A percentile compares a stretch with the other conserved stretches of the same genome.
Evolutionary conservation across 169 alveolate species (phyloP).

Genomic region (Haemoproteus tartakovskyi): DNA sequence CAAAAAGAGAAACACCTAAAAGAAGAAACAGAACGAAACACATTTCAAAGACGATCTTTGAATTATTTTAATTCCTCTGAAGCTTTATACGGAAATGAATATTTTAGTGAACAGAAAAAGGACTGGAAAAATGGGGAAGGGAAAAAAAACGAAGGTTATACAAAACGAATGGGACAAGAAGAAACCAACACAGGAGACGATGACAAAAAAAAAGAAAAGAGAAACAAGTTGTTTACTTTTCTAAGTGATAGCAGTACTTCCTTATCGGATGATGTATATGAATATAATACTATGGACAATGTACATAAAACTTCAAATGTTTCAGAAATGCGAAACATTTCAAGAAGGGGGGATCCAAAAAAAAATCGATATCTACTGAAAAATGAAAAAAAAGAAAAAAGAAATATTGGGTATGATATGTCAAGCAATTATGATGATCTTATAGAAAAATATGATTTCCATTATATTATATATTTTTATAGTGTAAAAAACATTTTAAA

Average conservation of each 20-base stretch:
- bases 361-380: too few relatives aligned
- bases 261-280: neutral
- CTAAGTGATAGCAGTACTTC: neutral
- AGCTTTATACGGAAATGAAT: too few relatives aligned
- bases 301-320: neutral
- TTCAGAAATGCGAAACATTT: neutral
- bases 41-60: too few relatives aligned
- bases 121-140: neutral
- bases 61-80: too few relatives aligned
- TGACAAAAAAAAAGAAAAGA: too few relatives aligned
- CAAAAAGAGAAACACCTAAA: neutral
- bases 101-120: neutral
- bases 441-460: conserved; percentile 32
- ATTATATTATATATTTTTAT: conserved; percentile 49
- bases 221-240: too few relatives aligned
- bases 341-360: too few relatives aligned
- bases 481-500: conserved; percentile 15
- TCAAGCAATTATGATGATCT: conserved; percentile 27
- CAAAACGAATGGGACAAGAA: neutral
- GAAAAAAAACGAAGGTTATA: neutral
- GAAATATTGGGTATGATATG: neutral
- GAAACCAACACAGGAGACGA: neutral
- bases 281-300: neutral
- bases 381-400: too few relatives aligned
- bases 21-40: neutral